Conservation (phyloP, 2,329 filamentous ascomycete species). For the Phialemoniopsis sp. region DNA sequence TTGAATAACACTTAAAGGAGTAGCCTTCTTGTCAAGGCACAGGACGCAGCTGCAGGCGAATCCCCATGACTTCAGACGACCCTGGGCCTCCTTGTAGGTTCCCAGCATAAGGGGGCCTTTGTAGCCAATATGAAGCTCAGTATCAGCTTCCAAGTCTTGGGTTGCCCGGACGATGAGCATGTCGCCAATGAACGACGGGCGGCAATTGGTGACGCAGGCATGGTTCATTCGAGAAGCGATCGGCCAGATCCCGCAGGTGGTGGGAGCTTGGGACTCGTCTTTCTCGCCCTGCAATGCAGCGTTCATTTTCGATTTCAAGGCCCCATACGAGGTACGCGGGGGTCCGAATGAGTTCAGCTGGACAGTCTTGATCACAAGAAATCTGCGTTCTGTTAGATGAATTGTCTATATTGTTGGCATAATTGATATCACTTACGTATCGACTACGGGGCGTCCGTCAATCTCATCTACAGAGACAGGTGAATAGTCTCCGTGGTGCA, state of each 20-base stretch:
- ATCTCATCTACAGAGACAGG: conserved; percentile 14
- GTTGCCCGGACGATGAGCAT: conserved; percentile 46
- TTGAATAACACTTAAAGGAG: too few relatives aligned
- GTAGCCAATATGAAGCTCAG: conserved; percentile 44
- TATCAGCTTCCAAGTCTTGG: conserved; percentile 30
- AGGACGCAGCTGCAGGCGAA: too few relatives aligned
- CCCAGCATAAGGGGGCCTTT: too few relatives aligned
- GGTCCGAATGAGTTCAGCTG: conserved; percentile 37
- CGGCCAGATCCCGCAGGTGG: conserved; percentile 40
- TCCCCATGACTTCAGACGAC: too few relatives aligned
- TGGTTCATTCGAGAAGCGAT: conserved; percentile 48
- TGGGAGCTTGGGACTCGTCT: conserved; percentile 4
- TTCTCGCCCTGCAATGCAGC: background rate
- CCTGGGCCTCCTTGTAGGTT: too few relatives aligned
- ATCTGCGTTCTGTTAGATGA: conserved; percentile 31
- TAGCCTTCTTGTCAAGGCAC: too few relatives aligned
- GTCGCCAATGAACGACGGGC: conserved; percentile 48
- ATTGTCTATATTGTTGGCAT: background rate
- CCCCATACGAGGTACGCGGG: conserved; percentile 14
- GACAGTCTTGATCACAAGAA: conserved; percentile 38
- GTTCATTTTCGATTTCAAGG: background rate
- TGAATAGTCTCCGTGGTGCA: conserved; percentile 34
- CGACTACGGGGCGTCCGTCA: conserved; percentile 35
- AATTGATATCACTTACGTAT: conserved; percentile 40
- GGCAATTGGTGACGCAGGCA: conserved; percentile 40